Evolutionary conservation across 352 stramenopile species (phyloP).

Genomic region (Phytopythium kandeliae): DNA sequence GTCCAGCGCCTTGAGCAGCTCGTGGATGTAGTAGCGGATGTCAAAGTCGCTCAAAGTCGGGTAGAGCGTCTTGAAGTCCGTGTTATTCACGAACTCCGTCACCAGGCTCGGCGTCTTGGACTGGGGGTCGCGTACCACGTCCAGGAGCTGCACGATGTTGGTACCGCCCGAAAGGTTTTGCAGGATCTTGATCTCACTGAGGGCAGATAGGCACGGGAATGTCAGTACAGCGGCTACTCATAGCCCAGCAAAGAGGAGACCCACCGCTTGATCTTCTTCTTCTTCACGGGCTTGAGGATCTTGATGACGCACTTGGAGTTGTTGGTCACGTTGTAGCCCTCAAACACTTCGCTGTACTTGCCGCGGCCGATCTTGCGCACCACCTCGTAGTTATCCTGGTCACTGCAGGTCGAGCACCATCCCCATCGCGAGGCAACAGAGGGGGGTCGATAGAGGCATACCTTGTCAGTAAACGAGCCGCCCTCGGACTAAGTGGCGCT

Average conservation of each 20-base stretch:
- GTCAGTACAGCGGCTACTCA: background rate
- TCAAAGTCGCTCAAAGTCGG: constrained; percentile 98
- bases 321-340: constrained; percentile 96
- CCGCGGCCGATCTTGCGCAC: constrained; percentile 98
- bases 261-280: constrained; percentile 99
- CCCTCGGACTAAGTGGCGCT: too few relatives aligned
- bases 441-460: background rate
- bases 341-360: constrained; percentile 99
- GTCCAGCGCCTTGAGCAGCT: constrained; percentile 94
- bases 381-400: constrained; percentile 99
- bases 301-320: constrained; percentile 99
- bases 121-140: constrained; percentile 97
- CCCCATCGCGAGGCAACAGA: background rate
- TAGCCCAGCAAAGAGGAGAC: constrained; percentile 3
- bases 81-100: constrained; percentile 99
- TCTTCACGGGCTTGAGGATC: constrained; percentile 99
- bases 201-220: too few relatives aligned
- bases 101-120: constrained; percentile 98
- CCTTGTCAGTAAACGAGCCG: background rate
- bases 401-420: constrained; percentile 30
- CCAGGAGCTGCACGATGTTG: constrained; percentile 99
- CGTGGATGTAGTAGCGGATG: constrained; percentile 99
- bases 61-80: constrained; percentile 99
- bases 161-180: constrained; percentile 98
- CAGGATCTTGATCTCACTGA: constrained; percentile 98